A percentile compares a stretch with the other conserved stretches of the same genome.
Conservation (phyloP, 2,329 filamentous ascomycete species). For the Tolypocladium ovalisporum region DNA sequence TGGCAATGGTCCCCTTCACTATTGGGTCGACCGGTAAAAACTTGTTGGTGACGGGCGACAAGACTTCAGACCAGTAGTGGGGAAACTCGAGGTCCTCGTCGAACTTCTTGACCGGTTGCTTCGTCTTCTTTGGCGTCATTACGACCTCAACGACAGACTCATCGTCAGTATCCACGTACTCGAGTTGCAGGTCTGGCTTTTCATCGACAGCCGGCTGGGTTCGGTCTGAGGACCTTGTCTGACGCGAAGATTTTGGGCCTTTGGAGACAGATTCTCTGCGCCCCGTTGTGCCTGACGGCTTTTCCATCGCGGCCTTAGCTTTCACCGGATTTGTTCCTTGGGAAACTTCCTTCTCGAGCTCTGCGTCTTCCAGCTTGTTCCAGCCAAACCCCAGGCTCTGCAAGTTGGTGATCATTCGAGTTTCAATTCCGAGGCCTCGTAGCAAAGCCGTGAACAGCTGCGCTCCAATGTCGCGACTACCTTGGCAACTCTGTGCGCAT, state of each 20-base stretch:
- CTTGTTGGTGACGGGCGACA: conserved; percentile 70
- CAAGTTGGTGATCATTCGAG: conserved; percentile 71
- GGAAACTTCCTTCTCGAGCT: conserved; percentile 29
- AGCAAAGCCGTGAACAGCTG: conserved; percentile 84
- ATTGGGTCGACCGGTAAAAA: conserved; percentile 71
- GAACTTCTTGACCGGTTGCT: conserved; percentile 36
- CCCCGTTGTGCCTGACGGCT: conserved; percentile 3
- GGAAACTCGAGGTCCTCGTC: conserved; percentile 74
- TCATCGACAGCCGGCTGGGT: conserved; percentile 23
- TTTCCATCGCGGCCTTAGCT: conserved; percentile 7
- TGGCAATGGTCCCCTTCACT: conserved; percentile 57
- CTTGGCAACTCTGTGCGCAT: conserved; percentile 58
- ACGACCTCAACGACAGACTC: conserved; percentile 48
- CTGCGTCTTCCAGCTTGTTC: conserved; percentile 75
- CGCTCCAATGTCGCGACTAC: conserved; percentile 77
- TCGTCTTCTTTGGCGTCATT: conserved; percentile 26
- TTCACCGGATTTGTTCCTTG: background rate
- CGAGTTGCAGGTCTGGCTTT: conserved; percentile 33
- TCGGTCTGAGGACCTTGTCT: conserved; percentile 4
- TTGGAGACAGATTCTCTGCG: conserved; percentile 8
- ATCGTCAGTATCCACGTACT: conserved; percentile 41
- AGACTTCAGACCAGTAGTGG: conserved; percentile 85
- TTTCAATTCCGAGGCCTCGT: conserved; percentile 69
- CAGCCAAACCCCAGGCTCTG: conserved; percentile 86
- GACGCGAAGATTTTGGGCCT: conserved; percentile 4